These are phyloP conservation scores for Nothophytophthora sp. DNA, from an alignment of 352 stramenopile genomes.

Conservation along the genomic window DNA sequence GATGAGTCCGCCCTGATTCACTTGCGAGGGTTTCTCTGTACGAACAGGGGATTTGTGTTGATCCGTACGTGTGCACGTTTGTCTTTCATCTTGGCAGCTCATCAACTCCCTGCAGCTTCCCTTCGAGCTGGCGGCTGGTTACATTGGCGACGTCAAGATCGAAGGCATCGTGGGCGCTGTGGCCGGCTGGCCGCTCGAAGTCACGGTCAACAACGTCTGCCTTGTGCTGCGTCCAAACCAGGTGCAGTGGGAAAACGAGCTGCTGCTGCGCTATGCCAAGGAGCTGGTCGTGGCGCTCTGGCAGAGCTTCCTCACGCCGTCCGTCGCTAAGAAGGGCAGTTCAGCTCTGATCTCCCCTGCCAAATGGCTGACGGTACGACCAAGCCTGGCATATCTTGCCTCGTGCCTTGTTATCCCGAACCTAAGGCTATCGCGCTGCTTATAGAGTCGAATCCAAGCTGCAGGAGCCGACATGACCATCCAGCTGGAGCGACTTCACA, in stretches of 20 bases:
- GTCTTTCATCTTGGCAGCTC: slow-evolving; percentile 25
- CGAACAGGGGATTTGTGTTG: no score
- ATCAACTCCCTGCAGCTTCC: slow-evolving; percentile 72
- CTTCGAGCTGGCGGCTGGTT: slow-evolving; percentile 63
- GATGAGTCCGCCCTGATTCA: background rate
- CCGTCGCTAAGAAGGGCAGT: slow-evolving; percentile 27
- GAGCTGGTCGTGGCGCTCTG: slow-evolving; percentile 60
- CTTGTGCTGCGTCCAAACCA: slow-evolving; percentile 61
- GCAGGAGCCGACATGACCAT: slow-evolving; percentile 58
- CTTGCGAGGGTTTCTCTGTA: no score
- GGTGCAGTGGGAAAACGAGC: slow-evolving; percentile 67
- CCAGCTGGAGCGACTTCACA: slow-evolving; percentile 61
- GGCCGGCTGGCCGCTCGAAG: slow-evolving; percentile 52
- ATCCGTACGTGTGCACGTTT: no score
- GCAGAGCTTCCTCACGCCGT: slow-evolving; percentile 45
- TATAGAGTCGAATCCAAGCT: slow-evolving; percentile 47
- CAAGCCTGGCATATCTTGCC: background rate
- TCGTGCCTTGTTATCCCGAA: background rate
- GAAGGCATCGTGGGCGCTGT: slow-evolving; percentile 64
- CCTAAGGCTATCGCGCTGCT: slow-evolving; percentile 1
- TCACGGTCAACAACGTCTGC: slow-evolving; percentile 55
- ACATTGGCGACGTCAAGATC: slow-evolving; percentile 67
- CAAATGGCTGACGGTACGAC: slow-evolving; percentile 61
- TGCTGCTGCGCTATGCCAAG: slow-evolving; percentile 70
- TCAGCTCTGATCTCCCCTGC: slow-evolving; percentile 43